Evolutionary conservation across 176 grass and related monocot genomes (phyloP).

Genomic region (Zea luxurians): DNA sequence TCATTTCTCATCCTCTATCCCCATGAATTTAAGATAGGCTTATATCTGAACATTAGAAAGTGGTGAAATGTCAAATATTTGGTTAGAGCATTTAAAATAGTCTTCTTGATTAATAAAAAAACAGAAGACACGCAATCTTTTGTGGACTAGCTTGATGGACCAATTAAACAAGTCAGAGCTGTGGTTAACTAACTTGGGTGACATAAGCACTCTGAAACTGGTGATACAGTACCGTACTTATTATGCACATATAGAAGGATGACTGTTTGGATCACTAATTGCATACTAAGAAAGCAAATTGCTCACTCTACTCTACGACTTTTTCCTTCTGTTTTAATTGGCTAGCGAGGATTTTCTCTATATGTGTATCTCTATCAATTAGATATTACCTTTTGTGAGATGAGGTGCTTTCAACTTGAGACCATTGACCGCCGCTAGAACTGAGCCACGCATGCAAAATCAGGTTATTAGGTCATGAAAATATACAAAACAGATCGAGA

Average conservation of each 20-base stretch:
- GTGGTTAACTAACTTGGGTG: no score
- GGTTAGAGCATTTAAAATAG: no score
- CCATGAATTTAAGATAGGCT: no score
- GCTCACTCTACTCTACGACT: not conserved
- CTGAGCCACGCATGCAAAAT: constrained; percentile 16
- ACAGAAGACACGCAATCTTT: not conserved
- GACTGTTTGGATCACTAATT: not conserved
- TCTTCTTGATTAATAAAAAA: not conserved
- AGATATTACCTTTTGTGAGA: constrained; percentile 43
- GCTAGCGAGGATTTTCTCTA: not conserved
- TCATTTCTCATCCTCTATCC: no score
- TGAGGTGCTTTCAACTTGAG: constrained; percentile 33
- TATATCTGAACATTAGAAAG: no score
- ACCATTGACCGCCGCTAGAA: constrained; percentile 51
- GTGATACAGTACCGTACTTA: no score
- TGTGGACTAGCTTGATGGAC: not conserved
- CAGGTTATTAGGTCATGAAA: not conserved
- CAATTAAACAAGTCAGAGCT: not conserved
- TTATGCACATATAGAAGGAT: not conserved
- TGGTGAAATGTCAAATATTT: no score
- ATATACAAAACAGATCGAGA: not conserved
- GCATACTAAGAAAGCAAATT: not conserved
- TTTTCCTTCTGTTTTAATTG: not conserved
- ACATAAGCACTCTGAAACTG: no score
- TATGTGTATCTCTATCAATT: no score